A percentile compares a stretch with the other conserved stretches of the same genome.
Evolutionary conservation across 129 eudicot genomes (phyloP).

Genomic region (Helianthus annuus): HanXRQr2.0-SUNRISE NC_035447.2:103807945-103808444

Average conservation of each 20-base stretch:
- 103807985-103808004: neutral
- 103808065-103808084: neutral
- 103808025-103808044: conserved; percentile 8
- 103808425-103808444: no score
- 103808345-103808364: no score
- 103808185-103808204: no score
- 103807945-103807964: neutral
- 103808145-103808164: no score
- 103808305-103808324: neutral
- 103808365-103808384: no score
- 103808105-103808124: neutral
- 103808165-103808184: no score
- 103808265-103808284: no score
- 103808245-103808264: no score
- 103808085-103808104: neutral
- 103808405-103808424: no score
- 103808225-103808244: no score
- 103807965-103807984: conserved; percentile 6
- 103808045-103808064: neutral
- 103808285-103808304: neutral
- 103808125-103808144: neutral
- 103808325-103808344: neutral
- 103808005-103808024: conserved; percentile 24
- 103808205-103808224: no score
- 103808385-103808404: no score